Conservation (phyloP, 176 grass and related monocot species). For the Ensete glaucum region DNA sequence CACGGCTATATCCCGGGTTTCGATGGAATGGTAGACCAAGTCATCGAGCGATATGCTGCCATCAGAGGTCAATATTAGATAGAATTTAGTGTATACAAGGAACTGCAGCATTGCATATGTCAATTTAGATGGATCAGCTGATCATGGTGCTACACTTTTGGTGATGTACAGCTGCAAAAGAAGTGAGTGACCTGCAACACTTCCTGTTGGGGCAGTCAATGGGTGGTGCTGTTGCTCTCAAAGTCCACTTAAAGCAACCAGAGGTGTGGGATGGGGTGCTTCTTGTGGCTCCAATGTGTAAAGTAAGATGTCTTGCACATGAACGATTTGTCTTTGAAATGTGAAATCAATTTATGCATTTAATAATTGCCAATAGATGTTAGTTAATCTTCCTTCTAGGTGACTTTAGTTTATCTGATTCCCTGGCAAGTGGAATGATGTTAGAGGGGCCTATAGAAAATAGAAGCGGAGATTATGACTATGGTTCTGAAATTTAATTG, state of each 20-base stretch:
- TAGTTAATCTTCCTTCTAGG: not conserved
- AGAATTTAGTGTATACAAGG: not conserved
- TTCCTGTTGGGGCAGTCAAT: constrained; percentile 97
- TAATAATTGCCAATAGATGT: constrained; percentile 2
- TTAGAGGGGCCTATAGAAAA: not conserved
- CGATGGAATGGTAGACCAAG: constrained; percentile 96
- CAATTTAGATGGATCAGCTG: not conserved
- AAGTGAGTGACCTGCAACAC: constrained; percentile 41
- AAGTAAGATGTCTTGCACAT: constrained; percentile 41
- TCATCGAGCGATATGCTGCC: constrained; percentile 72
- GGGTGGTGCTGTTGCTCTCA: constrained; percentile 92
- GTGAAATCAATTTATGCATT: constrained; percentile 5
- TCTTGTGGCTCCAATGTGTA: constrained; percentile 97
- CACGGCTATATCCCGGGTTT: constrained; percentile 94
- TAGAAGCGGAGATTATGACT: not conserved
- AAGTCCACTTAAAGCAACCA: constrained; percentile 72
- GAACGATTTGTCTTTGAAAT: constrained; percentile 7
- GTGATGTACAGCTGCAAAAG: constrained; percentile 41
- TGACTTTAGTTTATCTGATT: not conserved
- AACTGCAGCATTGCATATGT: not conserved
- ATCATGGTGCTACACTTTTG: not conserved
- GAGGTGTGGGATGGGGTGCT: constrained; percentile 77
- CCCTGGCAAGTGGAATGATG: not conserved
- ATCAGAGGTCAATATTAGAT: constrained; percentile 54
- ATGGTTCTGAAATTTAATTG: not conserved